Conservation (phyloP, 352 stramenopile genomes). For the Phytophthora lateralis region DNA sequence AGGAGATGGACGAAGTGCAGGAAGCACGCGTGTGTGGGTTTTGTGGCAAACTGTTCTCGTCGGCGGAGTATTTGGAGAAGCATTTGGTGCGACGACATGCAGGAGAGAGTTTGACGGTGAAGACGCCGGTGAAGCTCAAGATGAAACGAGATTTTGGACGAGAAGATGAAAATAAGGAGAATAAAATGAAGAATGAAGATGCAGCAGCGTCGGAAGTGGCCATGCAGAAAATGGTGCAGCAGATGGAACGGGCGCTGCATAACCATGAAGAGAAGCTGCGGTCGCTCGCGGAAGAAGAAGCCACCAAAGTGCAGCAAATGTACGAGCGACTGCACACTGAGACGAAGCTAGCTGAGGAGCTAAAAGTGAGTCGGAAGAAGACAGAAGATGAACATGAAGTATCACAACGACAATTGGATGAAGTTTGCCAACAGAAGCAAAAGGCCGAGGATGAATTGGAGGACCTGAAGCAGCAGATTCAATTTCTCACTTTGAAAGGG, state of each 20-base stretch:
- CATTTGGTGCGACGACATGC: conserved; percentile 60
- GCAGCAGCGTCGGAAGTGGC: conserved; percentile 11
- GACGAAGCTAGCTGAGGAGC: conserved; percentile 49
- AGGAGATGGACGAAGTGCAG: conserved; percentile 22
- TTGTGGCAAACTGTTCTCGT: conserved; percentile 78
- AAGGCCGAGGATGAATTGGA: conserved; percentile 38
- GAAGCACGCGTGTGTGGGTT: conserved; percentile 59
- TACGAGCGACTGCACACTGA: conserved; percentile 64
- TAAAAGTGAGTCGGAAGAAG: conserved; percentile 35
- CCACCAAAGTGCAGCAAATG: conserved; percentile 50
- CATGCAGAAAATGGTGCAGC: conserved; percentile 59
- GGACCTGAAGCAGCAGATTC: conserved; percentile 62
- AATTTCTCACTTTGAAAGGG: conserved; percentile 48
- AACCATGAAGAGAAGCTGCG: conserved; percentile 59
- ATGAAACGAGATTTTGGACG: neutral
- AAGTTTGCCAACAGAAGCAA: conserved; percentile 43
- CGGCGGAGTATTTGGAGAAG: conserved; percentile 62
- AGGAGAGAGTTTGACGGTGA: conserved; percentile 26
- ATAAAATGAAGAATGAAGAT: conserved; percentile 7
- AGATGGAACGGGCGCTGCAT: conserved; percentile 51
- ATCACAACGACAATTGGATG: conserved; percentile 41
- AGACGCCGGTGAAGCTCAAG: conserved; percentile 20
- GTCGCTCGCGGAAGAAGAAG: conserved; percentile 47
- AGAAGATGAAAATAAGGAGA: conserved; percentile 9
- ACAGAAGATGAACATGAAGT: conserved; percentile 38